These are phyloP conservation scores for Trichoderma atrobrunneum DNA, from an alignment of 2,329 filamentous ascomycete genomes.

Conservation along the genomic window DNA sequence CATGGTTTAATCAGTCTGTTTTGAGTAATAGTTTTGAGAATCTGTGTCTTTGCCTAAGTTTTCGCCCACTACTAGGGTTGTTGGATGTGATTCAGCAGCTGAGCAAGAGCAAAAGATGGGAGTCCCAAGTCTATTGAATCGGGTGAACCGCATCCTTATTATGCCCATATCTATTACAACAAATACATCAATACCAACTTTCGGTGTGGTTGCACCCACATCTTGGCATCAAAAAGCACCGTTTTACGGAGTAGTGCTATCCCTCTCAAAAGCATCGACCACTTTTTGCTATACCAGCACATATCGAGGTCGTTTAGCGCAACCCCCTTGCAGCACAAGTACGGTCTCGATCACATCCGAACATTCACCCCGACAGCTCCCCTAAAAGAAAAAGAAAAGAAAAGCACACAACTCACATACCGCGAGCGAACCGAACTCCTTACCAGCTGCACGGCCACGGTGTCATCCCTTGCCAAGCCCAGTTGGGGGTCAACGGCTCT, in stretches of 20 bases:
- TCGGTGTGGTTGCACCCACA: slow-evolving; percentile 10
- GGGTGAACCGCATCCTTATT: background rate
- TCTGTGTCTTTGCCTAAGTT: background rate
- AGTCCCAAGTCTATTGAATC: background rate
- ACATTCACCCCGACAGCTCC: background rate
- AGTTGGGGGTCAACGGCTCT: background rate
- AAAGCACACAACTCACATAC: background rate
- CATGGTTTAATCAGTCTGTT: slow-evolving; percentile 21
- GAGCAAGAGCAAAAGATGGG: background rate
- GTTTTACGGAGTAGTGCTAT: background rate
- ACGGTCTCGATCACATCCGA: background rate
- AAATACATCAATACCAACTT: background rate
- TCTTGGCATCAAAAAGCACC: slow-evolving; percentile 12
- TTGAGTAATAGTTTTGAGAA: background rate
- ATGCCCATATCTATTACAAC: background rate
- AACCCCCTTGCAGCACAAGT: background rate
- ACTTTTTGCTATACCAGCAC: background rate
- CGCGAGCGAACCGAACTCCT: background rate
- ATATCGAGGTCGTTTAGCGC: background rate
- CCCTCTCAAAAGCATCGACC: background rate
- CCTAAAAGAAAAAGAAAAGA: background rate
- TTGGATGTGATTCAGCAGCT: background rate
- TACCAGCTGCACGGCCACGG: background rate
- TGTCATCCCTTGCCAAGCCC: slow-evolving; percentile 2
- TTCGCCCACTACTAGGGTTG: too few relatives aligned